Evolutionary conservation across 345 rosid genomes (phyloP), one percentile per base, ranked within the genome.

Genomic region (Euphorbia lathyris): DNA sequence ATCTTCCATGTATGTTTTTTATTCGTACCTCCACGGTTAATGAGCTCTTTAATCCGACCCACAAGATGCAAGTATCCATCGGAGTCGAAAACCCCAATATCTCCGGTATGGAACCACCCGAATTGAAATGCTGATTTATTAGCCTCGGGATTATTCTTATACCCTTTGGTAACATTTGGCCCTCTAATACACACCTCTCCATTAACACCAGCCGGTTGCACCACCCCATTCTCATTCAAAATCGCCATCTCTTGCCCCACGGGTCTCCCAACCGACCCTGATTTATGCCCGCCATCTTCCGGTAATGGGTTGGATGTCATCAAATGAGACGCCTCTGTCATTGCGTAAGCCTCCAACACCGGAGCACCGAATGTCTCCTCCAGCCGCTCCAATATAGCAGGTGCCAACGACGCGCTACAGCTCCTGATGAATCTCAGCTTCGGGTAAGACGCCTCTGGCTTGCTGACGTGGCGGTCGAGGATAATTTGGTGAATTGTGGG

Each of bases 71-170:
- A 75, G 76, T 88, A 91, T 20, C 98, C 97, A 59, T 94, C 98
- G 0, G 87, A 71, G 73, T 94, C 98, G 29, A 91, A 76, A 73
- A 65, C 78, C 43, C 97, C 98, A 7, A 90, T 32, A 69, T 94
- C 98, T 14, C 97, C 98, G 0, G 98, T 91, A 64, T 90, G 98
- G 74, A 94, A 94, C 98, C 97, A 94, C 29, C 98, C 96, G 71
- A 88, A 91, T 74, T 76, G 85, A 67, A 83, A 94, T 56, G 93
- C 97, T 10, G 84, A 72, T 67, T 87, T 85, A 74, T 94, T 94
- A 19, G 96, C 98, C 26, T 90, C 92, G 1, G 95, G 91, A 60
- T 94, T 94, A 69, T 90, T 88, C 82, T 91, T 94, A 77, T 94
- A 94, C 22, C 97, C 97, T 53, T 83, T 85, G 7, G 98, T 91